Evolutionary conservation across 2,329 filamentous ascomycete species (phyloP).

Genomic region (Keithomyces neogunnii): DNA sequence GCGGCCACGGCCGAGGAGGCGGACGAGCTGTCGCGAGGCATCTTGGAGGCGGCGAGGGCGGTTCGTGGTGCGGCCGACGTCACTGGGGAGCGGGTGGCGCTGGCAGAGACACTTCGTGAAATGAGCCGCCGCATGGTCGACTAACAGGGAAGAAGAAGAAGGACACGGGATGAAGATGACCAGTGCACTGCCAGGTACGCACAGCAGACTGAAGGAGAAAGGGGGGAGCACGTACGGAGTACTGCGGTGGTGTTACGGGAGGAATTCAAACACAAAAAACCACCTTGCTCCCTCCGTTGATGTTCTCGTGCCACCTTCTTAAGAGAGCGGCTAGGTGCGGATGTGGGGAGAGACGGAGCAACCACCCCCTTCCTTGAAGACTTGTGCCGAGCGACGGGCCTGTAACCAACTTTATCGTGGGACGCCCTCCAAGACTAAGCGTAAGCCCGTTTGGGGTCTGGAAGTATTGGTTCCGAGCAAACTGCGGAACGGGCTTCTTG

Average conservation of each 20-base stretch:
- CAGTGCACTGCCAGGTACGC: neutral
- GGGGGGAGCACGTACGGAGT: neutral
- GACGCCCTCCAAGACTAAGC: too few species aligned
- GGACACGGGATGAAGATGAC: neutral
- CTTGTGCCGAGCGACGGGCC: neutral
- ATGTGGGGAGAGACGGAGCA: slow-evolving; percentile 1
- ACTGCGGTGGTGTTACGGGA: neutral
- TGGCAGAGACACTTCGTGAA: slow-evolving; percentile 28
- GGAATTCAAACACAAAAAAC: neutral
- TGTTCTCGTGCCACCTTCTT: slow-evolving; percentile 3
- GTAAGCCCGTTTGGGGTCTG: too few species aligned
- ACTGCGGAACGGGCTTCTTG: too few species aligned
- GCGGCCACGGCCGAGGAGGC: slow-evolving; percentile 28
- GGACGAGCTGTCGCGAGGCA: slow-evolving; percentile 22
- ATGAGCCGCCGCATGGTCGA: slow-evolving; percentile 38
- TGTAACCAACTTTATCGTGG: too few species aligned
- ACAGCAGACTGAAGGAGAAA: slow-evolving; percentile 1
- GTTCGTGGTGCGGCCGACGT: slow-evolving; percentile 16
- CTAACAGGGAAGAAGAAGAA: slow-evolving; percentile 1
- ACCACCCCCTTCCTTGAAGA: neutral
- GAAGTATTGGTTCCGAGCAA: too few species aligned
- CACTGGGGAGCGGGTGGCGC: slow-evolving; percentile 24
- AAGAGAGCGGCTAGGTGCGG: slow-evolving; percentile 5
- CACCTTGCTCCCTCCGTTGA: neutral
- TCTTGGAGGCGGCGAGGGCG: slow-evolving; percentile 22